Base-by-base conservation (phyloP, 176 grass and related monocot genomes). In the Eleusine coracana region DNA sequence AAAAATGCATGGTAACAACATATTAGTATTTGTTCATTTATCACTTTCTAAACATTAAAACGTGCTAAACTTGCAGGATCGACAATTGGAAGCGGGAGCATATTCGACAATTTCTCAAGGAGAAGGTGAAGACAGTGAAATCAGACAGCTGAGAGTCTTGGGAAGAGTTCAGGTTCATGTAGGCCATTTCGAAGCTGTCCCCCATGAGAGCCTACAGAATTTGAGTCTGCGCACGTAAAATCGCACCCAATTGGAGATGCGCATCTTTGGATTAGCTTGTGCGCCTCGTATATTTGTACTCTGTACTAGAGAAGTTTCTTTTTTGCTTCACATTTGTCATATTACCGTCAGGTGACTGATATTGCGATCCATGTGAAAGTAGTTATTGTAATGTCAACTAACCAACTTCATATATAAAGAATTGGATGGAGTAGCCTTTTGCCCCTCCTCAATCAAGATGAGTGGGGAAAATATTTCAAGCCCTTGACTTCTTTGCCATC, bases 51-150 rank as follows among this genome's bases (percentile, higher is more conserved):
- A 55, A 70, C 10, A 42, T 50, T 92, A 36, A 80, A 80, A 31
- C 6, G 0, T 27, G 44, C 31, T 66, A 56, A 89, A 41, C 60
- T 81, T 77, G 89, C 86, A 99, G 93, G 89, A 96, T 99, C 2
- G 97, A 99, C 58, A 99, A 99, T 68, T 99, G 97, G 97, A 99
- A 99, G 60, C 83, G 88, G 4, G 97, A 99, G 78, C 97, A 99
- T 40, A 96, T 99, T 85, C 69, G 71, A 21, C 97, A 99, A 40
- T 94, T 99, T 59, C 88, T 99, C 56, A 94, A 66, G 45, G 93
- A 94, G 76, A 99, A 99, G 72, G 89, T 99, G 74, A 99, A 94
- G 80, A 83, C 78, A 46, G 67, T 9, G 28, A 91, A 80, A 11
- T 72, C 74, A 6, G 83, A 82, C 42, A 89, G 15, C 64, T 99